These are phyloP conservation scores for Nakazawaea anatomiae DNA, from an alignment of 805 yeast species.

Conservation along the genomic window DNA sequence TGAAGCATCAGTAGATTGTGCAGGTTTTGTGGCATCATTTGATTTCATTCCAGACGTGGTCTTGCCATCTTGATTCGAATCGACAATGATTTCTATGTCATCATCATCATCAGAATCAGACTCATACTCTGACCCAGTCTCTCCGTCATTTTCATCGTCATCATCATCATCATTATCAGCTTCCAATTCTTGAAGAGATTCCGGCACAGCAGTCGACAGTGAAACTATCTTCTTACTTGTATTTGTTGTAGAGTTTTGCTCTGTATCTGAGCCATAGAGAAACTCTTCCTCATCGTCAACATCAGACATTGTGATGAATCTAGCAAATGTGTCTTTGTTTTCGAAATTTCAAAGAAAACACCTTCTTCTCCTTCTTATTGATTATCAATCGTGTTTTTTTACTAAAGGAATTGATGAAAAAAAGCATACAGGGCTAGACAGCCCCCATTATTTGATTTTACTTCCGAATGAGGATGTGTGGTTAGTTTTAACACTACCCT, in stretches of 20 bases:
- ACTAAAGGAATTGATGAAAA: neutral
- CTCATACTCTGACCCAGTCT: slow-evolving; percentile 43
- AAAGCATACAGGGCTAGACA: neutral
- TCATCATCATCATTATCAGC: slow-evolving; percentile 25
- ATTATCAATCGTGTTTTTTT: too few species aligned
- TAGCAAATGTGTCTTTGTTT: neutral
- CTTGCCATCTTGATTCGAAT: slow-evolving; percentile 32
- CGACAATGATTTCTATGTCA: slow-evolving; percentile 81
- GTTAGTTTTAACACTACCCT: too few species aligned
- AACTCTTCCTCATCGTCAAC: slow-evolving; percentile 57
- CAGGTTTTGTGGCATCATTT: neutral
- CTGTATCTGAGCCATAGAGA: slow-evolving; percentile 52
- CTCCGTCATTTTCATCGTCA: slow-evolving; percentile 39
- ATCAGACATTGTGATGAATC: slow-evolving; percentile 1
- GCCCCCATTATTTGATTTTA: neutral
- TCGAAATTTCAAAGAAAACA: too few species aligned
- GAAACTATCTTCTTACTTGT: neutral
- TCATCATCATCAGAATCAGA: slow-evolving; percentile 49
- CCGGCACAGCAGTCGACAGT: slow-evolving; percentile 15
- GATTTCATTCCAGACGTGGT: slow-evolving; percentile 1
- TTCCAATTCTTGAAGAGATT: slow-evolving; percentile 13
- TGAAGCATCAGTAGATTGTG: neutral
- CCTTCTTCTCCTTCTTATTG: too few species aligned
- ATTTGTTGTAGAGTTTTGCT: slow-evolving; percentile 20
- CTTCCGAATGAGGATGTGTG: neutral